phyloP scores from a whole-genome alignment of 2,329 filamentous ascomycete species.

The Ilyonectria mors-panacis region DNA sequence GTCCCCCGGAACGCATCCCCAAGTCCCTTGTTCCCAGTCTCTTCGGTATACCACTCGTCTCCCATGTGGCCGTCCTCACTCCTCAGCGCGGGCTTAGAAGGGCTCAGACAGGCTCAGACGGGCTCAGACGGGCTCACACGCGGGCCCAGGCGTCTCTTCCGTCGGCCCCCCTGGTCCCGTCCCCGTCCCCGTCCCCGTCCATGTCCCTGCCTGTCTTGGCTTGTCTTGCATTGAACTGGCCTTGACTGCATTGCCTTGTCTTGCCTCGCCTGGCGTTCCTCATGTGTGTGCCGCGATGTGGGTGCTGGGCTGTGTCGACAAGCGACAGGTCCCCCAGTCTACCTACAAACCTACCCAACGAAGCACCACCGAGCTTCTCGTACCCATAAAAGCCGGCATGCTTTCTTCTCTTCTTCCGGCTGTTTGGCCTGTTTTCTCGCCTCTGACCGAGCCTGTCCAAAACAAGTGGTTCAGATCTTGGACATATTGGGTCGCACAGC shows the following conservation, averaged over 20 bases:
- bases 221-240: constrained; percentile 24
- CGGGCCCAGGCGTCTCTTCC: neutral
- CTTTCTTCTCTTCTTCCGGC: constrained; percentile 37
- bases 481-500: constrained; percentile 55
- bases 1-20: constrained; percentile 27
- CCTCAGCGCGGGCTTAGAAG: neutral
- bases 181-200: constrained; percentile 4
- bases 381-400: constrained; percentile 45
- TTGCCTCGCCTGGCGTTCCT: constrained; percentile 6
- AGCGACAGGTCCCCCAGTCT: constrained; percentile 34
- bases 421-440: constrained; percentile 49
- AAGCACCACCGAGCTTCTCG: constrained; percentile 38
- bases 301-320: constrained; percentile 37
- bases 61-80: neutral
- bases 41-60: neutral
- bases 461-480: constrained; percentile 55
- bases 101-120: neutral
- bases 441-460: constrained; percentile 53
- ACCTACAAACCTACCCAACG: neutral
- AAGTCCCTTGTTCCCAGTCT: constrained; percentile 17
- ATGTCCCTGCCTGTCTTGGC: constrained; percentile 15
- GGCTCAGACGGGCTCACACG: neutral
- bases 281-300: constrained; percentile 13
- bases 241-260: constrained; percentile 5
- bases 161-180: neutral